Percentiles rank a stretch among this genome's conserved stretches.
These are phyloP conservation scores for Fusarium metavorans DNA, from an alignment of 2,329 filamentous ascomycete species.

Conservation along the genomic window DNA sequence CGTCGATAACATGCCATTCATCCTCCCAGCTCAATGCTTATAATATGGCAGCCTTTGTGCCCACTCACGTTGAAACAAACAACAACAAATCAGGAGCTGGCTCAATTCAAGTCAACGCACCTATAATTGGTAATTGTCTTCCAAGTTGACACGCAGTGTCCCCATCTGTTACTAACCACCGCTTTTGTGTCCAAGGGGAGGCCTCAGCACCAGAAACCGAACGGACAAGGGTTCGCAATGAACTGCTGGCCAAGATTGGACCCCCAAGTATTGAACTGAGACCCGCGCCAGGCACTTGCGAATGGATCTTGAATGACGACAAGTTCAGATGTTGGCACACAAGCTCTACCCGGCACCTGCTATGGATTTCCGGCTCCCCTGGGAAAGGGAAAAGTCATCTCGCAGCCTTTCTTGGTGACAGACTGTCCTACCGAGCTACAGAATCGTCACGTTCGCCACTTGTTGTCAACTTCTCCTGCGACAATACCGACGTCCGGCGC, in stretches of 20 bases:
- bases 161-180: no score
- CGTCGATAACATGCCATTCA: not conserved
- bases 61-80: no score
- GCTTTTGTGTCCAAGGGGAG: no score
- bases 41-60: no score
- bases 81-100: no score
- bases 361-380: not conserved
- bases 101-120: no score
- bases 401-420: not conserved
- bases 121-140: no score
- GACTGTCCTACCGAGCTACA: no score
- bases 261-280: not conserved
- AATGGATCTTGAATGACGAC: not conserved
- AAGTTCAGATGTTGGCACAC: not conserved
- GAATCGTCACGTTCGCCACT: not conserved
- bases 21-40: no score
- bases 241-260: not conserved
- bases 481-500: not conserved
- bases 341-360: not conserved
- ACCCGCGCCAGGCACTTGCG: not conserved
- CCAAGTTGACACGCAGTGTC: no score
- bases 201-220: not conserved
- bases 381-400: not conserved
- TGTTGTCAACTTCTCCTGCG: not conserved
- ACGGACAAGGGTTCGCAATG: not conserved